A percentile compares a stretch with the other conserved stretches of the same genome.
phyloP scores from a whole-genome alignment of 169 alveolate species.

The Babesia sp. region DNA sequence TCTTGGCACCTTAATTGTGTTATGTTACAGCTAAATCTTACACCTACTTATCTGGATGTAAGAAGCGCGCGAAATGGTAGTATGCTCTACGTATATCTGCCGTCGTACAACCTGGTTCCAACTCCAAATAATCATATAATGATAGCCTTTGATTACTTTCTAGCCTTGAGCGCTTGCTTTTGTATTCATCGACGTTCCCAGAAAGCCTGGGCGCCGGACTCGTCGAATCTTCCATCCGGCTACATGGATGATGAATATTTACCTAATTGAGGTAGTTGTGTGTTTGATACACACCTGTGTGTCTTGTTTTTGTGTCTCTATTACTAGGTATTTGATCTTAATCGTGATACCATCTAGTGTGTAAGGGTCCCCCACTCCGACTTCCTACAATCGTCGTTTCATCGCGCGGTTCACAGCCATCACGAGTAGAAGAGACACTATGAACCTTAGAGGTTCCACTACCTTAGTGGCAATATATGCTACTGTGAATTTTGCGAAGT shows the following conservation, averaged over 20 bases:
- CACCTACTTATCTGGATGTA: slow-evolving; percentile 91
- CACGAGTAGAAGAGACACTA: slow-evolving; percentile 52
- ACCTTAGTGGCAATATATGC: slow-evolving; percentile 65
- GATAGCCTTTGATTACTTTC: neutral
- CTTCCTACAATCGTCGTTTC: neutral
- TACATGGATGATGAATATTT: too few species aligned
- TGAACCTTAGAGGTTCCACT: slow-evolving; percentile 61
- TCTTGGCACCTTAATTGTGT: neutral
- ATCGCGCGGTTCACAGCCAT: slow-evolving; percentile 16
- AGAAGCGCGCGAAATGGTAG: slow-evolving; percentile 84
- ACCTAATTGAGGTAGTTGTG: too few species aligned
- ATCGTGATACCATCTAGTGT: slow-evolving; percentile 5
- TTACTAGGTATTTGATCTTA: neutral
- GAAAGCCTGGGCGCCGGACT: slow-evolving; percentile 14
- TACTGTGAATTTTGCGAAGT: slow-evolving; percentile 61
- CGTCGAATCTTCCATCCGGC: slow-evolving; percentile 1
- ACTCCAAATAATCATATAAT: slow-evolving; percentile 55
- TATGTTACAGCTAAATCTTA: neutral
- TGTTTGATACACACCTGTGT: too few species aligned
- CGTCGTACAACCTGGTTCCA: slow-evolving; percentile 54
- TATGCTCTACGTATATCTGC: slow-evolving; percentile 78
- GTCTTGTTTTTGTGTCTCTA: too few species aligned
- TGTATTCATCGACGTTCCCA: slow-evolving; percentile 33
- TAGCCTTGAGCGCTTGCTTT: slow-evolving; percentile 6
- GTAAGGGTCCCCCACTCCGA: slow-evolving; percentile 19